Evolutionary conservation across 805 yeast species (phyloP).

Genomic region (Soucietia sequanensis): DNA sequence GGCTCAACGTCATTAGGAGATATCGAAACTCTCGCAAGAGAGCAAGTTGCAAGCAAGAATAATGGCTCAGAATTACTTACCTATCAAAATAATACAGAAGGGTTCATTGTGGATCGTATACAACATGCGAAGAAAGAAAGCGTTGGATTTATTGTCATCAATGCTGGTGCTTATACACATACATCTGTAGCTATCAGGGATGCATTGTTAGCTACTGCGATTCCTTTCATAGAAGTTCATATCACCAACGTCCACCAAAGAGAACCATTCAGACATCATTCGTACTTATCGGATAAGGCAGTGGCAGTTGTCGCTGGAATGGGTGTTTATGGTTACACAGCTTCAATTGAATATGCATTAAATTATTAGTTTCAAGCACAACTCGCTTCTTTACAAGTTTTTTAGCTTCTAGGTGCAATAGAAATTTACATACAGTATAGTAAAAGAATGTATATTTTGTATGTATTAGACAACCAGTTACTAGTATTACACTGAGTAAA

Average conservation of each 20-base stretch:
- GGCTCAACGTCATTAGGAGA: slow-evolving; percentile 46
- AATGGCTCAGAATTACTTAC: slow-evolving; percentile 30
- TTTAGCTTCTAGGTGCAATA: not conserved
- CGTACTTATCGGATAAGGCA: slow-evolving; percentile 49
- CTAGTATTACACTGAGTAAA: too few relatives aligned
- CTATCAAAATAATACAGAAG: slow-evolving; percentile 47
- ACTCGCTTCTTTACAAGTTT: too few relatives aligned
- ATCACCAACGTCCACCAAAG: slow-evolving; percentile 52
- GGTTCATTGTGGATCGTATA: slow-evolving; percentile 45
- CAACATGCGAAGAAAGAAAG: slow-evolving; percentile 46
- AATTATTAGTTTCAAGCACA: slow-evolving; percentile 34
- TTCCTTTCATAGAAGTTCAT: slow-evolving; percentile 51
- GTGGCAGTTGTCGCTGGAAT: slow-evolving; percentile 44
- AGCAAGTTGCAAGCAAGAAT: slow-evolving; percentile 27
- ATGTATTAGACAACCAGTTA: too few relatives aligned
- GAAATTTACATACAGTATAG: too few relatives aligned
- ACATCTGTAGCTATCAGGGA: slow-evolving; percentile 52
- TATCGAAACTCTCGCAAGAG: slow-evolving; percentile 40
- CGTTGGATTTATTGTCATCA: slow-evolving; percentile 45
- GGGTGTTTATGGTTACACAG: slow-evolving; percentile 43
- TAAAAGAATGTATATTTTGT: too few relatives aligned
- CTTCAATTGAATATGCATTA: slow-evolving; percentile 39
- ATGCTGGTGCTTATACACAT: slow-evolving; percentile 55
- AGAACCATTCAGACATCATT: slow-evolving; percentile 51
- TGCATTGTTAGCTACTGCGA: slow-evolving; percentile 47